Evolutionary conservation across 2,329 filamentous ascomycete species (phyloP).

Genomic region (Coniochaeta ligniaria): DNA sequence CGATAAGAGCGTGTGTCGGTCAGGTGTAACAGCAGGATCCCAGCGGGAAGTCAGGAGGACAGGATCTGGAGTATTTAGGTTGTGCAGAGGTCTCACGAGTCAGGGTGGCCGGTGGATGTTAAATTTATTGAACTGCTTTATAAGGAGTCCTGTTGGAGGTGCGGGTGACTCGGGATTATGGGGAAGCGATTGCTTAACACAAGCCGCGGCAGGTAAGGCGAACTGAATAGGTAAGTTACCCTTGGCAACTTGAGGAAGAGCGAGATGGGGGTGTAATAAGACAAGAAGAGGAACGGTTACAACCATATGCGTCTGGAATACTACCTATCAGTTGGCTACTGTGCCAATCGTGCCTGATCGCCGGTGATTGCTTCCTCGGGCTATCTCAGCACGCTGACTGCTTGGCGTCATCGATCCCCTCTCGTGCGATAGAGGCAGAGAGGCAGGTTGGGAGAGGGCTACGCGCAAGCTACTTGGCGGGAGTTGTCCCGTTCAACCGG

Average conservation of each 20-base stretch:
- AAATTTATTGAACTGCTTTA: background rate
- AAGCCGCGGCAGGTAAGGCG: background rate
- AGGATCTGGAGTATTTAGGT: background rate
- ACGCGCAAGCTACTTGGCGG: background rate
- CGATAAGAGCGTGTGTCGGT: background rate
- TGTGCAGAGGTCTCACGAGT: background rate
- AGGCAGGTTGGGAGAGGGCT: background rate
- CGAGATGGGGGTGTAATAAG: background rate
- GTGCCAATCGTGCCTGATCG: background rate
- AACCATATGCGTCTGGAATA: background rate
- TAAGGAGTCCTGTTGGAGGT: background rate
- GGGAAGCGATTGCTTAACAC: background rate
- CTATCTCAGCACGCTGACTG: background rate
- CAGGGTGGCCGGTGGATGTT: background rate
- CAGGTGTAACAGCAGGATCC: background rate
- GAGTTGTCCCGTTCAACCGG: constrained; percentile 1
- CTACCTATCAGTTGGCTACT: background rate
- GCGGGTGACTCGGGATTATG: constrained; percentile 1
- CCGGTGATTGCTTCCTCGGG: background rate
- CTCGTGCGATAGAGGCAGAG: background rate
- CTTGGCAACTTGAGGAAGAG: background rate
- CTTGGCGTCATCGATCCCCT: background rate
- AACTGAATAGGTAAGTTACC: background rate
- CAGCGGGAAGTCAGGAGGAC: background rate
- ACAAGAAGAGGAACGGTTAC: background rate